Conservation (phyloP, 192 early-diverging fungal genomes). For the Backusella psychrophila region DNA sequence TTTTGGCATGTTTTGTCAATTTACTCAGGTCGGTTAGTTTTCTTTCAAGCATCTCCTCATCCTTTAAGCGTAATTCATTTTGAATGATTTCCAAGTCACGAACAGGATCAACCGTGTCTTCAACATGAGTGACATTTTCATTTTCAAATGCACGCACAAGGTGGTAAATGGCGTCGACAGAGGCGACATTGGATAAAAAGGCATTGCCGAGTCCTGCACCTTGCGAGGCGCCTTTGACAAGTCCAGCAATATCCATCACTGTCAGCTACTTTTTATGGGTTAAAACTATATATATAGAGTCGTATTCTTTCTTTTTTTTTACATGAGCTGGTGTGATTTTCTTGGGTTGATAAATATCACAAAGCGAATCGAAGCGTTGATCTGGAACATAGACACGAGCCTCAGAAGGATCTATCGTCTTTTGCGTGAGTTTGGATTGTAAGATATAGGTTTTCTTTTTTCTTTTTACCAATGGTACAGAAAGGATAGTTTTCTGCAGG, state of each 20-base stretch:
- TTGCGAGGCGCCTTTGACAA: conserved; percentile 63
- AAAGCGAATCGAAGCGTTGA: conserved; percentile 65
- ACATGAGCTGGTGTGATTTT: conserved; percentile 65
- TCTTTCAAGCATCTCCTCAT: conserved; percentile 58
- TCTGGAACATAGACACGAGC: conserved; percentile 70
- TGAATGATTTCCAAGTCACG: conserved; percentile 80
- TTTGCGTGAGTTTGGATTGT: background rate
- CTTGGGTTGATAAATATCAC: conserved; percentile 56
- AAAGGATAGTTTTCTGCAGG: conserved; percentile 81
- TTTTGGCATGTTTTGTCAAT: conserved; percentile 64
- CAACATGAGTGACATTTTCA: conserved; percentile 59
- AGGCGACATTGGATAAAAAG: conserved; percentile 74
- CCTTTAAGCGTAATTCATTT: conserved; percentile 73
- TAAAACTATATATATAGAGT: background rate
- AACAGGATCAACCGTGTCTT: conserved; percentile 67
- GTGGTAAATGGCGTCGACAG: conserved; percentile 59
- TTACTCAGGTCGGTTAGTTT: conserved; percentile 65
- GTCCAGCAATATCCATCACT: conserved; percentile 81
- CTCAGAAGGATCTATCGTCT: conserved; percentile 62
- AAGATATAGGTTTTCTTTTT: too few relatives aligned
- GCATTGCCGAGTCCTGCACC: conserved; percentile 72
- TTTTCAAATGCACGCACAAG: conserved; percentile 75
- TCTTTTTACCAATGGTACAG: conserved; percentile 59
- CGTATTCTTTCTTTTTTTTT: background rate
- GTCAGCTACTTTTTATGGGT: conserved; percentile 32